Conservation (phyloP, 225 moss, liverwort and hornwort genomes). For the Ulota crispa region DNA sequence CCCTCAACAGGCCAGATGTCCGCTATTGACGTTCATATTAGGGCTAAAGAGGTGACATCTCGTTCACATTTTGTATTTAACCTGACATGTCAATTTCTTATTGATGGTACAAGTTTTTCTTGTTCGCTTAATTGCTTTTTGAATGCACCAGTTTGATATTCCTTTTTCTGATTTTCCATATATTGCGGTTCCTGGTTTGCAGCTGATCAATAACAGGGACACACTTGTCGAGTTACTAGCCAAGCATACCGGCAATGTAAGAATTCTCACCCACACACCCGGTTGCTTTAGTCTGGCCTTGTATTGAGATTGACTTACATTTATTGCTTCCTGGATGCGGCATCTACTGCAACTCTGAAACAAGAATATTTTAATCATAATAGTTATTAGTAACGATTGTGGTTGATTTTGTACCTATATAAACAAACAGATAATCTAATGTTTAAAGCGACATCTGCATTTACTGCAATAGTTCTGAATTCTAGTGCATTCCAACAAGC, state of each 20-base stretch:
- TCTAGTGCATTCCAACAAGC: not conserved
- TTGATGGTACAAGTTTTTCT: slow-evolving; percentile 4
- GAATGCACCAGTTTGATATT: not conserved
- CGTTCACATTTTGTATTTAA: not conserved
- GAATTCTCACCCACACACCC: not conserved
- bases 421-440: too few relatives aligned
- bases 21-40: slow-evolving; percentile 97
- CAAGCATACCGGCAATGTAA: slow-evolving; percentile 95
- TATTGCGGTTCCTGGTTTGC: slow-evolving; percentile 31
- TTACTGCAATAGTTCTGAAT: not conserved
- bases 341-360: not conserved
- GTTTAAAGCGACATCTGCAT: not conserved
- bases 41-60: slow-evolving; percentile 78
- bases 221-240: slow-evolving; percentile 80
- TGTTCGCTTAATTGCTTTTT: not conserved
- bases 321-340: slow-evolving; percentile 4
- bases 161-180: not conserved
- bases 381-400: not conserved
- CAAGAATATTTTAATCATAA: too few relatives aligned
- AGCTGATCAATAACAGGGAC: slow-evolving; percentile 96
- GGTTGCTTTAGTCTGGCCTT: not conserved
- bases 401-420: not conserved
- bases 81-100: not conserved
- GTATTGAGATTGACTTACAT: not conserved
- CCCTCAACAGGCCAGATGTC: slow-evolving; percentile 99